Percentiles rank a stretch among this genome's conserved stretches.
Conservation (phyloP, 2,329 filamentous ascomycete genomes). For the Nothophaeocryptopus gaeumannii region DNA sequence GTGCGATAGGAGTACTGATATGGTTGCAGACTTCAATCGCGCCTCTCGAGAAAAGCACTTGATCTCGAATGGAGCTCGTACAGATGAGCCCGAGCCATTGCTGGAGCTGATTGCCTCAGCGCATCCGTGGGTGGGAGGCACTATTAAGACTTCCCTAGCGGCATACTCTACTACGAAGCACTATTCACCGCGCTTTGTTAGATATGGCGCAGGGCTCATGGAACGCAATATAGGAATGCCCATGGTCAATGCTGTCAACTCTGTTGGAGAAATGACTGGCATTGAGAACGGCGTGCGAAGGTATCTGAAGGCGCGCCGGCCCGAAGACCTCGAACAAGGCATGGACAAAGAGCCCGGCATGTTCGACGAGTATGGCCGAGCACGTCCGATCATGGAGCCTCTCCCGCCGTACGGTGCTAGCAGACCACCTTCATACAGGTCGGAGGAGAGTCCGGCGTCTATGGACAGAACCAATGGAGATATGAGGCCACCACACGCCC, state of each 20-base stretch:
- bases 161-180: conserved; percentile 87
- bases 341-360: conserved; percentile 43
- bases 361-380: conserved; percentile 47
- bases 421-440: conserved; percentile 42
- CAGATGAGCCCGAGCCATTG: conserved; percentile 69
- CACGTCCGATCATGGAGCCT: conserved; percentile 59
- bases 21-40: background rate
- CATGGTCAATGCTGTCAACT: conserved; percentile 80
- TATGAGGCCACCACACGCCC: conserved; percentile 40
- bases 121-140: conserved; percentile 79
- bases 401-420: conserved; percentile 81
- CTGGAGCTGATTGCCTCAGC: conserved; percentile 83
- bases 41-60: conserved; percentile 28
- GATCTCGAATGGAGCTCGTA: conserved; percentile 5
- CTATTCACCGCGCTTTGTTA: conserved; percentile 80
- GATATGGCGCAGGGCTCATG: conserved; percentile 84
- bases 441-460: conserved; percentile 33
- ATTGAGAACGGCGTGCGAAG: conserved; percentile 83
- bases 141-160: conserved; percentile 71
- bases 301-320: conserved; percentile 64
- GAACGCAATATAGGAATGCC: conserved; percentile 80
- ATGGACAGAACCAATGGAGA: conserved; percentile 16
- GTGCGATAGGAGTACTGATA: too few species aligned
- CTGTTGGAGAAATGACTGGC: conserved; percentile 78
- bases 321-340: conserved; percentile 49